These are phyloP conservation scores for Sugiyamaella smithiae DNA, from an alignment of 805 yeast species.

Conservation along the genomic window DNA sequence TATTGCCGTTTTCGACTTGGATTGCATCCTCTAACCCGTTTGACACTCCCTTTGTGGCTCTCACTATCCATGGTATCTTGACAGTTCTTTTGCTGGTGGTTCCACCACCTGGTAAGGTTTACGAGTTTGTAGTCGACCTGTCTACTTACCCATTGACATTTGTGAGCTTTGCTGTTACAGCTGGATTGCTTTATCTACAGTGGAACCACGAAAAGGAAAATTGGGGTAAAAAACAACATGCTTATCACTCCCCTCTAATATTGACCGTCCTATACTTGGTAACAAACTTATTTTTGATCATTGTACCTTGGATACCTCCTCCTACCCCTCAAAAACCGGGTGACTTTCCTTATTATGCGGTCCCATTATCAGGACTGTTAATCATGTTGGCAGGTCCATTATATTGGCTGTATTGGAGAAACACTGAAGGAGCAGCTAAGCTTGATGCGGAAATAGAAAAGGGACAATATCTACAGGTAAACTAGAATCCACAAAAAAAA, in stretches of 20 bases:
- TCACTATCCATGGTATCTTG: conserved; percentile 53
- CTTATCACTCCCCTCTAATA: conserved; percentile 32
- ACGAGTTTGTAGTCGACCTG: conserved; percentile 59
- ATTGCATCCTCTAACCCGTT: conserved; percentile 43
- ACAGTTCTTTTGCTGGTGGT: conserved; percentile 51
- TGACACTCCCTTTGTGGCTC: conserved; percentile 42
- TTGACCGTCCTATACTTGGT: conserved; percentile 40
- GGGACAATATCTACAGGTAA: conserved; percentile 17
- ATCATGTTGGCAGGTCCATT: conserved; percentile 45
- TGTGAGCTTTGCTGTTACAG: conserved; percentile 51
- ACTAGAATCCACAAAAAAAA: background rate
- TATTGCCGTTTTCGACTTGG: conserved; percentile 49
- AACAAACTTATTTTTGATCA: conserved; percentile 49
- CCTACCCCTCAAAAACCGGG: conserved; percentile 34
- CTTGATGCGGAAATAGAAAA: conserved; percentile 34
- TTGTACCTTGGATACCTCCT: conserved; percentile 58
- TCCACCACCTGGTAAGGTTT: conserved; percentile 64
- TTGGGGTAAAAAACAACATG: conserved; percentile 39
- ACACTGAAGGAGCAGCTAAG: conserved; percentile 24
- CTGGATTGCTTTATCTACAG: conserved; percentile 54
- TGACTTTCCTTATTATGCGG: conserved; percentile 54
- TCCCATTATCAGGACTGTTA: conserved; percentile 52
- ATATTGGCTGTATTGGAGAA: conserved; percentile 37
- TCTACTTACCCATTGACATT: conserved; percentile 64
- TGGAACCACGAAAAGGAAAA: conserved; percentile 37